Evolutionary conservation across 2,329 filamentous ascomycete genomes (phyloP).

Genomic region (Iodosphaeria phyllophila): DNA sequence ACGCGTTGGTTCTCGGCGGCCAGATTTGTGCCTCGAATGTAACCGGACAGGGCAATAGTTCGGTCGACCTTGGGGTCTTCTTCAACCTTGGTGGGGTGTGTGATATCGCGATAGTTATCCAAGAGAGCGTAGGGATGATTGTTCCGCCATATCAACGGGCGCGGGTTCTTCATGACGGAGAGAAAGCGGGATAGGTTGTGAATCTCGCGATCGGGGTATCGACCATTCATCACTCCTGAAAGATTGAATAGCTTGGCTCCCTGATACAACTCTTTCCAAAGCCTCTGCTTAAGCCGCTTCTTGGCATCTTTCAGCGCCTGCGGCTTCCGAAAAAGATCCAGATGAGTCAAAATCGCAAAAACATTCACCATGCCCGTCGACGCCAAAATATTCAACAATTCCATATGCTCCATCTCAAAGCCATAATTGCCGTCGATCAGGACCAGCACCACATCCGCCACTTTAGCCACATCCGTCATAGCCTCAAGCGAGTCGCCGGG

Average conservation of each 20-base stretch:
- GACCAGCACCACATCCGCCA: conserved; percentile 88
- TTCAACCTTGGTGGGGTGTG: conserved; percentile 80
- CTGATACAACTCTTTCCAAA: conserved; percentile 95
- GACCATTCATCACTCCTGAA: conserved; percentile 86
- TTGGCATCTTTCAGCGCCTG: conserved; percentile 84
- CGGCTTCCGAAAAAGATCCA: conserved; percentile 89
- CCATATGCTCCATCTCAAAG: conserved; percentile 99
- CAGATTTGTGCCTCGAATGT: conserved; percentile 89
- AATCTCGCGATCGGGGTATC: conserved; percentile 90
- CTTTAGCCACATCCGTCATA: conserved; percentile 94
- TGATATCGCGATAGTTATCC: conserved; percentile 89
- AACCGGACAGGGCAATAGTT: conserved; percentile 79
- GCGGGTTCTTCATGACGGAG: conserved; percentile 97
- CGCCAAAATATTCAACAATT: conserved; percentile 88
- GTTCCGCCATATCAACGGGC: conserved; percentile 92
- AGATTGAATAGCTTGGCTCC: conserved; percentile 95
- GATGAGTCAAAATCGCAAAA: conserved; percentile 88
- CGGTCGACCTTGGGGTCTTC: conserved; percentile 78
- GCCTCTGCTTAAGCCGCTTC: conserved; percentile 84
- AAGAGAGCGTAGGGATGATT: conserved; percentile 86
- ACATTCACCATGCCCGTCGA: conserved; percentile 97
- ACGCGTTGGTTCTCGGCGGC: conserved; percentile 68
- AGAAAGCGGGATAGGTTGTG: conserved; percentile 91
- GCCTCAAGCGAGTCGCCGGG: conserved; percentile 91
- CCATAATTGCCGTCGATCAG: conserved; percentile 99